phyloP scores from a whole-genome alignment of 345 rosid genomes.

The Isatis tinctoria region DNA sequence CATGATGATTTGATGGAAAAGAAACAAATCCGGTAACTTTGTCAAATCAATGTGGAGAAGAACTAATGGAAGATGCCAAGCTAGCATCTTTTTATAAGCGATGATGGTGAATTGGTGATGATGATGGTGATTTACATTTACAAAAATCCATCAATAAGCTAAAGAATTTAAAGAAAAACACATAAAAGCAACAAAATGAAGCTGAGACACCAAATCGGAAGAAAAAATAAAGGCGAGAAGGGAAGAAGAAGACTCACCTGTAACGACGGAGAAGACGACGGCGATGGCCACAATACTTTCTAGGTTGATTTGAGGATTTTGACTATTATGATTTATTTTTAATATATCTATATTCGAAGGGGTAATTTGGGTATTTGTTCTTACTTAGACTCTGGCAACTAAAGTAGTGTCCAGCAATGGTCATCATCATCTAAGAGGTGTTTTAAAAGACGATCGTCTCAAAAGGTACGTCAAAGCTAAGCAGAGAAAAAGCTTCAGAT shows the following conservation, averaged over 20 bases:
- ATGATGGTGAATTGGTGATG: not conserved
- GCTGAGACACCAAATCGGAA: not conserved
- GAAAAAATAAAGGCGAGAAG: not conserved
- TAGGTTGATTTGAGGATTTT: not conserved
- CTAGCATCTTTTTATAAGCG: not conserved
- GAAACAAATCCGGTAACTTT: not conserved
- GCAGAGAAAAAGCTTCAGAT: not conserved
- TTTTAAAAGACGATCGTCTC: not conserved
- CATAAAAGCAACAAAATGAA: not conserved
- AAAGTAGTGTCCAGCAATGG: not conserved
- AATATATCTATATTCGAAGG: not conserved
- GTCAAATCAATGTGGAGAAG: not conserved
- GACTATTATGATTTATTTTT: too few species aligned
- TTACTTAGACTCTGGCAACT: not conserved
- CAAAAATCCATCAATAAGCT: not conserved
- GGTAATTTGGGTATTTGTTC: not conserved
- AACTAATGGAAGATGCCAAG: not conserved
- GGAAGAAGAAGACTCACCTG: not conserved
- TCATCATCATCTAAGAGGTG: not conserved
- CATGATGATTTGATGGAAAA: not conserved
- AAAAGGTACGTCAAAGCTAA: not conserved
- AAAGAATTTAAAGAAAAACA: not conserved
- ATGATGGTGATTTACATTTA: not conserved
- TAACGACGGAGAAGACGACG: not conserved
- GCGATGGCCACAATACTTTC: not conserved